A percentile compares a stretch with the other conserved stretches of the same genome.
phyloP scores from a whole-genome alignment of 2,329 filamentous ascomycete genomes.

The Zopfia rhizophila region DNA sequence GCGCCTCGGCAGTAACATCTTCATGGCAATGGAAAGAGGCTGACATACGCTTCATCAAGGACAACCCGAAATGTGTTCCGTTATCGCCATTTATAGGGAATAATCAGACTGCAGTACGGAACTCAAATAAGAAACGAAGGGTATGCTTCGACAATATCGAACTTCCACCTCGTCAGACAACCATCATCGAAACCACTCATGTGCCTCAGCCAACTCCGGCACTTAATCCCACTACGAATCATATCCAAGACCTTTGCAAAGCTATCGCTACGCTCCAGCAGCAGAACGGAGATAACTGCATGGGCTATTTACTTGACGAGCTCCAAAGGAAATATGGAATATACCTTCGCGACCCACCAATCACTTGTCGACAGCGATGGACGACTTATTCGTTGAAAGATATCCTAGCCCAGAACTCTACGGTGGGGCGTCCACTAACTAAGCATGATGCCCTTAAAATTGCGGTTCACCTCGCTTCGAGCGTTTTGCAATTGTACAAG shows the following conservation, averaged over 20 bases:
- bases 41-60: conserved; percentile 23
- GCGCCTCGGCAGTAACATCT: too few species aligned
- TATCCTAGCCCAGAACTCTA: conserved; percentile 12
- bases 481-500: conserved; percentile 32
- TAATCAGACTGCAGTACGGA: neutral
- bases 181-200: neutral
- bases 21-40: conserved; percentile 24
- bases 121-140: neutral
- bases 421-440: conserved; percentile 16
- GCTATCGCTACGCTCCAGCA: conserved; percentile 22
- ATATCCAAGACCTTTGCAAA: conserved; percentile 29
- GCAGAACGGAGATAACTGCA: conserved; percentile 23
- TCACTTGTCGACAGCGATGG: conserved; percentile 21
- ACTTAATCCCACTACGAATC: conserved; percentile 3
- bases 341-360: conserved; percentile 17
- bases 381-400: conserved; percentile 21
- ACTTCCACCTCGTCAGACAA: conserved; percentile 2
- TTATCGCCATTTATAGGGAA: neutral
- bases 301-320: conserved; percentile 24
- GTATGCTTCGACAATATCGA: conserved; percentile 21
- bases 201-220: neutral
- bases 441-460: conserved; percentile 28
- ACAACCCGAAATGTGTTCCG: conserved; percentile 11
- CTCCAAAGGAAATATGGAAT: conserved; percentile 28
- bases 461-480: conserved; percentile 30